Evolutionary conservation across 352 stramenopile genomes (phyloP), one percentile per base, ranked within the genome.

Genomic region (Globisporangium cylindrosporum): DNA sequence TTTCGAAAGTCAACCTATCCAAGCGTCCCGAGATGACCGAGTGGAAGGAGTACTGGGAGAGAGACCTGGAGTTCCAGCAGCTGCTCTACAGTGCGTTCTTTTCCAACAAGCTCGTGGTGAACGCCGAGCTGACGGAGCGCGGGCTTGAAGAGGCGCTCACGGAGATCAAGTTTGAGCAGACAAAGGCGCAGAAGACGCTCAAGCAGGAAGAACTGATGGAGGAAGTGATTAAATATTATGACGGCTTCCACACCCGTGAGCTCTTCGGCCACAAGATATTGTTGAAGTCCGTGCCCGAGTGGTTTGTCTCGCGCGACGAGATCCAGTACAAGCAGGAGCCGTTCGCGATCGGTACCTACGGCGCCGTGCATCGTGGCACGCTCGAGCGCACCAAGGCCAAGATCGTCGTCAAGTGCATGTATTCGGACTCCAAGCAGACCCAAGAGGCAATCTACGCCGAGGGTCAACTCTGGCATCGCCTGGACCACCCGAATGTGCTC

Each of bases 321-420:
- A 22, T 66, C 43, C 18, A 59, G 27, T 58, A 59, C 29, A 59
- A 56, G 25, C 43, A 56, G 43, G 60, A 55, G 7, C 62, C 66
- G 7, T 79, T 81, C 49, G 72, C 66, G 29, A 74, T 77, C 10
- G 74, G 74, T 4, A 55, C 72, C 1, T 79, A 74, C 46, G 74
- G 72, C 7, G 75, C 72, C 2, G 66, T 71, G 25, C 66, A 74
- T 48, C 72, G 66, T 9, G 74, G 74, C 18, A 74, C 62, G 57
- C 76, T 51, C 5, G 54, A 68, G 72, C 22, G 22, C 1, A 59
- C 71, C 9, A 70, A 75, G n/a, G 58, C 75, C 15, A 59, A 54
- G 3, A 64, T 81, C n/a, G 75, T 79, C 14, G 57, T 81, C 25
- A 81, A 81, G 61, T 54, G 49, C 18, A 70, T 81, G 60, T 49